Evolutionary conservation across 331 rosid species (phyloP).

Genomic region (Ulmus americana): DNA sequence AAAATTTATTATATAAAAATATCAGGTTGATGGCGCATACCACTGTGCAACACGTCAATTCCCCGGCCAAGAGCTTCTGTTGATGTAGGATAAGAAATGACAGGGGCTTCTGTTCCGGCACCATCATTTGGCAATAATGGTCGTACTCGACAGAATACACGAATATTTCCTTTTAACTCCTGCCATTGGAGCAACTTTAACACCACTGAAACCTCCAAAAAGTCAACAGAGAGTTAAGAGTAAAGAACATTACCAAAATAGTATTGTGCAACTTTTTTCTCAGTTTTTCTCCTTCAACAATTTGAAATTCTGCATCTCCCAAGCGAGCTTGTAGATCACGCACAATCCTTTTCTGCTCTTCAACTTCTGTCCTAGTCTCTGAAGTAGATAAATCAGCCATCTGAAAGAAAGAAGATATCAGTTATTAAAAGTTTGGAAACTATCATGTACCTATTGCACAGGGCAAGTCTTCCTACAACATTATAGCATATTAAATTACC

Average conservation of each 20-base stretch:
- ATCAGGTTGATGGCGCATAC: constrained; percentile 31
- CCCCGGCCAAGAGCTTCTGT: constrained; percentile 76
- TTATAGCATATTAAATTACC: constrained; percentile 28
- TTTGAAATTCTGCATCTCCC: constrained; percentile 52
- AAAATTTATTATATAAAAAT: too few relatives aligned
- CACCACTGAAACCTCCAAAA: background rate
- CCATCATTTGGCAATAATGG: constrained; percentile 80
- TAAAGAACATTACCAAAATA: constrained; percentile 47
- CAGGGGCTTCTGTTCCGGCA: constrained; percentile 41
- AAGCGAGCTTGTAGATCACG: constrained; percentile 55
- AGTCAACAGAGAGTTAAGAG: background rate
- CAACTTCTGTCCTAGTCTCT: constrained; percentile 49
- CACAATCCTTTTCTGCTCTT: constrained; percentile 46
- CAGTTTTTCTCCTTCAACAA: constrained; percentile 65
- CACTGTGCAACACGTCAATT: constrained; percentile 66
- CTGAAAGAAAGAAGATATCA: constrained; percentile 29
- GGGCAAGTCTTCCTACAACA: background rate
- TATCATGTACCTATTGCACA: background rate
- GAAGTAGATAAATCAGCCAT: constrained; percentile 51
- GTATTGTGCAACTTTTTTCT: constrained; percentile 78
- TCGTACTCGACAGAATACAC: constrained; percentile 92
- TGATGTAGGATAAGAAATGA: constrained; percentile 70
- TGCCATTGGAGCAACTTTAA: constrained; percentile 19
- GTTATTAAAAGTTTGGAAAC: background rate
- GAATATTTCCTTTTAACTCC: constrained; percentile 95